Conservation (phyloP, 176 grass and related monocot genomes). For the Rhynchospora breviuscula region DNA sequence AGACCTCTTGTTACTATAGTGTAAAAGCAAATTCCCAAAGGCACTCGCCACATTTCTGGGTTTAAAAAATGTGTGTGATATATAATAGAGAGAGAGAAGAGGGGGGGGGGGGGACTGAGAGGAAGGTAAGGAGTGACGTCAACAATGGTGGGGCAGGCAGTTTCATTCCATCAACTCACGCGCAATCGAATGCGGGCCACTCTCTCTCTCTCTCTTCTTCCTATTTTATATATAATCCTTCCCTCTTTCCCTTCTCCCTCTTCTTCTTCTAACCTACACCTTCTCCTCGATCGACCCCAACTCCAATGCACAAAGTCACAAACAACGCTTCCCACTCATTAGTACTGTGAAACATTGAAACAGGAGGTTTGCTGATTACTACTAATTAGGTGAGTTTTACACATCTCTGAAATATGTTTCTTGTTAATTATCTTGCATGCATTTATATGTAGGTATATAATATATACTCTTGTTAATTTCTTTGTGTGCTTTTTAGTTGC, state of each 20-base stretch:
- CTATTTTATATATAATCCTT: constrained; percentile 12
- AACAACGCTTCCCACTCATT: neutral
- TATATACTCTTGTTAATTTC: neutral
- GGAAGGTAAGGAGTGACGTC: constrained; percentile 29
- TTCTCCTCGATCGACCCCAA: neutral
- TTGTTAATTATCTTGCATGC: neutral
- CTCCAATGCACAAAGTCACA: neutral
- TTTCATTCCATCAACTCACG: constrained; percentile 59
- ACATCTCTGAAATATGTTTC: neutral
- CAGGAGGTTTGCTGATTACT: neutral
- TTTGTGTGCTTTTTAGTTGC: neutral
- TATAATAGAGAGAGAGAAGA: neutral
- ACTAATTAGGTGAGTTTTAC: constrained; percentile 2
- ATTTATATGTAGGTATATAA: neutral
- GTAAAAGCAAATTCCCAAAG: constrained; percentile 10
- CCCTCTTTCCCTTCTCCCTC: constrained; percentile 3
- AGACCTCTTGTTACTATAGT: neutral
- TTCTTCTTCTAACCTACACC: constrained; percentile 11
- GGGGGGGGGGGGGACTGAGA: constrained; percentile 16
- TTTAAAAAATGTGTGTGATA: neutral
- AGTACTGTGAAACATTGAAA: neutral
- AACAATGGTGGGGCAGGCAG: constrained; percentile 28
- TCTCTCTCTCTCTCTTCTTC: constrained; percentile 11
- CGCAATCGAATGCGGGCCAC: constrained; percentile 42
- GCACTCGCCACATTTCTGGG: neutral